Evolutionary conservation across 805 yeast genomes (phyloP).

Genomic region (Wickerhamiella alocasiicola): DNA sequence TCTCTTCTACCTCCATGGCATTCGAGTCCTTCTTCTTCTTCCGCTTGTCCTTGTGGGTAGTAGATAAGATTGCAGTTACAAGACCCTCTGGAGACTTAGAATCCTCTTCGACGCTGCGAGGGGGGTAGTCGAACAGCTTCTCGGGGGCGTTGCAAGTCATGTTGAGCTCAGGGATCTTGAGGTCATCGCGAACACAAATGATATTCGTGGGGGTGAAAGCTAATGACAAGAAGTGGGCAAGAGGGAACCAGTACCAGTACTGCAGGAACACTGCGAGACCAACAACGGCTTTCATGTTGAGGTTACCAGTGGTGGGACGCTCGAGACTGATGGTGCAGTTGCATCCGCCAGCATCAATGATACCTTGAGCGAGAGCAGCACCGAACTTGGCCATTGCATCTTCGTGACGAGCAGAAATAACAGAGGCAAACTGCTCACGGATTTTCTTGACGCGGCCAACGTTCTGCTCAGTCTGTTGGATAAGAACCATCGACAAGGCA

Average conservation of each 20-base stretch:
- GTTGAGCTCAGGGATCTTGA: constrained; percentile 74
- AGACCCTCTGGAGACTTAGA: constrained; percentile 79
- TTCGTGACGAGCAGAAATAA: constrained; percentile 79
- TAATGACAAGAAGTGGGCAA: constrained; percentile 81
- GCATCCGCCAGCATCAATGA: constrained; percentile 96
- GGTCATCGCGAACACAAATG: constrained; percentile 72
- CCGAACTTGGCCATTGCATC: constrained; percentile 97
- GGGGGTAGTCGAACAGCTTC: constrained; percentile 77
- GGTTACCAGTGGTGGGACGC: constrained; percentile 75
- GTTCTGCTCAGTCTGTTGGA: constrained; percentile 72
- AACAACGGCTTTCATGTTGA: constrained; percentile 82
- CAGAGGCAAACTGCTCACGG: constrained; percentile 59
- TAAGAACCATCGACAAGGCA: constrained; percentile 80
- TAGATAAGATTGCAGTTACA: constrained; percentile 85
- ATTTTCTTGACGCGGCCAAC: constrained; percentile 69
- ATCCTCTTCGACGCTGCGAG: constrained; percentile 65
- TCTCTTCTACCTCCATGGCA: constrained; percentile 45
- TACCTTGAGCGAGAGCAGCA: constrained; percentile 93
- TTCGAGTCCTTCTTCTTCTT: constrained; percentile 42
- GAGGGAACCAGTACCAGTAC: constrained; percentile 98
- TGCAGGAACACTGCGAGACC: constrained; percentile 84
- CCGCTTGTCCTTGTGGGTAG: constrained; percentile 87
- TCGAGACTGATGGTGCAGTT: constrained; percentile 90
- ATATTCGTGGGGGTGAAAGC: constrained; percentile 89
- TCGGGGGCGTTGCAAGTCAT: constrained; percentile 72